A percentile compares a stretch with the other conserved stretches of the same genome.
phyloP scores from a whole-genome alignment of 495 filamentous ascomycete genomes.

The Aspergillus wentii region DNA sequence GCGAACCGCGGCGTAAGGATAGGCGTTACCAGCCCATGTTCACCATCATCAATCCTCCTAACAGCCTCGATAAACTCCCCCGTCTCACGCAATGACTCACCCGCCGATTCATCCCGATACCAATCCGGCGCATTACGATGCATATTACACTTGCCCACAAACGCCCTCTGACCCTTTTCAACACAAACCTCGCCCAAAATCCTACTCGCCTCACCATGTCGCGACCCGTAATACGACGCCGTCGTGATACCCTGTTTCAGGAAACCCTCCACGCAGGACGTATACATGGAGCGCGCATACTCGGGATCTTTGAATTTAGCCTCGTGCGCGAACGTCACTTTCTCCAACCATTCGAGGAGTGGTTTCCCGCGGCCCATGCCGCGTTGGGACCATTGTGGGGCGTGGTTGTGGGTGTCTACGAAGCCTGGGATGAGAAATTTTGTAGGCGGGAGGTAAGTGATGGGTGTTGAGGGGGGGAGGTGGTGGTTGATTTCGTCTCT shows the following conservation, averaged over 20 bases:
- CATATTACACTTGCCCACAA: slow-evolving; percentile 66
- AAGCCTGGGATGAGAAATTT: slow-evolving; percentile 58
- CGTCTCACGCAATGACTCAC: slow-evolving; percentile 47
- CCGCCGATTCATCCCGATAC: slow-evolving; percentile 48
- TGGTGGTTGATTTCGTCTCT: slow-evolving; percentile 27
- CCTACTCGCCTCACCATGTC: slow-evolving; percentile 52
- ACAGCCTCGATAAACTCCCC: slow-evolving; percentile 47
- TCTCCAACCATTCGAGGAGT: slow-evolving; percentile 55
- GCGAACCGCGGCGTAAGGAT: slow-evolving; percentile 64
- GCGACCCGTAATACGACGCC: slow-evolving; percentile 59
- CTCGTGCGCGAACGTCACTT: slow-evolving; percentile 60
- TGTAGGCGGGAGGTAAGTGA: slow-evolving; percentile 39
- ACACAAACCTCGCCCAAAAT: slow-evolving; percentile 56
- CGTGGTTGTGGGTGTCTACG: slow-evolving; percentile 62
- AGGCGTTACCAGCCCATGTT: slow-evolving; percentile 39
- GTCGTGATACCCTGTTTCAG: slow-evolving; percentile 62
- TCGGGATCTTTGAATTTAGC: slow-evolving; percentile 47
- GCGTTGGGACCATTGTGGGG: slow-evolving; percentile 59
- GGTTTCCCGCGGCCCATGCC: slow-evolving; percentile 54
- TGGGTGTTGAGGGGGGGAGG: slow-evolving; percentile 20
- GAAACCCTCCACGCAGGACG: slow-evolving; percentile 48
- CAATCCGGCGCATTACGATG: slow-evolving; percentile 55
- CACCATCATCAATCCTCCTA: slow-evolving; percentile 12
- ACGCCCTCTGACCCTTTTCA: slow-evolving; percentile 54
- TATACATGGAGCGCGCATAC: slow-evolving; percentile 50